Conservation (phyloP, 805 yeast species). For the Candida nemodendra region DNA sequence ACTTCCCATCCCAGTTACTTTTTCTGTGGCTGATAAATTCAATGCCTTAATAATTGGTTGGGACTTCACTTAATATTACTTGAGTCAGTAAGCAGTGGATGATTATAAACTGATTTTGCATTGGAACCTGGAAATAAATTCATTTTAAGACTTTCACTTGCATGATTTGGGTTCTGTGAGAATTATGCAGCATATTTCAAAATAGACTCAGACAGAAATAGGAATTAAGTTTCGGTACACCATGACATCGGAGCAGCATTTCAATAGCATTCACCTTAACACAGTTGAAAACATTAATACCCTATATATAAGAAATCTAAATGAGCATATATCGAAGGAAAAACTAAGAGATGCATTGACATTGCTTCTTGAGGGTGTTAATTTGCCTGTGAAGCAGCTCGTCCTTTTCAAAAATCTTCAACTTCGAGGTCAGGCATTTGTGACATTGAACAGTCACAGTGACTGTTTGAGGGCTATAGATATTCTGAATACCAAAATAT, state of each 20-base stretch:
- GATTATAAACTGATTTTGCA: no score
- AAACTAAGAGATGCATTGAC: conserved; percentile 46
- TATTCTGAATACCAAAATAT: conserved; percentile 37
- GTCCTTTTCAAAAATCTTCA: conserved; percentile 59
- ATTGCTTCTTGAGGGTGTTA: conserved; percentile 47
- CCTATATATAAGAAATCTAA: conserved; percentile 68
- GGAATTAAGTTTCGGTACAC: no score
- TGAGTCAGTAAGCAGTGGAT: no score
- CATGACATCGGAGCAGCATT: neutral
- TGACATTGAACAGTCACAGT: conserved; percentile 47
- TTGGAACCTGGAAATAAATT: no score
- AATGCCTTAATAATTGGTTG: no score
- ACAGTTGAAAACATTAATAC: conserved; percentile 19
- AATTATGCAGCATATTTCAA: no score
- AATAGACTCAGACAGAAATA: no score
- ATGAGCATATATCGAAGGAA: conserved; percentile 61
- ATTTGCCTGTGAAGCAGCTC: conserved; percentile 42
- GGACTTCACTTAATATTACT: no score
- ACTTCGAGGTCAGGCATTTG: conserved; percentile 81
- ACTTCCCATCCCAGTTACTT: no score
- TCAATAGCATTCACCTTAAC: conserved; percentile 2
- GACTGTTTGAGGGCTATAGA: conserved; percentile 47
- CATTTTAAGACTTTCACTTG: no score
- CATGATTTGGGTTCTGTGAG: no score
- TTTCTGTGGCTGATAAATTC: no score